A percentile compares a stretch with the other conserved stretches of the same genome.
Conservation (phyloP, 805 yeast genomes). For the Kazachstania viticola region DNA sequence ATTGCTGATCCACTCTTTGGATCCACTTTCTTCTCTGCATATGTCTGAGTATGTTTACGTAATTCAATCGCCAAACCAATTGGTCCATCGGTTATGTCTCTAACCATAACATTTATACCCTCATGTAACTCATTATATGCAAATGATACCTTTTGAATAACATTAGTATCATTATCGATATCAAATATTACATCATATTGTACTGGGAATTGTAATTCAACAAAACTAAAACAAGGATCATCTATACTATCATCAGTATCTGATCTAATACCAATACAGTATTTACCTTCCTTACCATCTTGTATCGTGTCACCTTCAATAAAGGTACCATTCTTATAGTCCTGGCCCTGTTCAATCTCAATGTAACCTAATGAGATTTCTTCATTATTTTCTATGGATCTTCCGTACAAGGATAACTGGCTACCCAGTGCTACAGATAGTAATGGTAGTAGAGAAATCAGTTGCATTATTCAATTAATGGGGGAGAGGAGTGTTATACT, state of each 20-base stretch:
- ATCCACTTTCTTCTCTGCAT: conserved; percentile 18
- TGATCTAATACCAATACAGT: conserved; percentile 15
- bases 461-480: too few relatives aligned
- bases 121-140: conserved; percentile 6
- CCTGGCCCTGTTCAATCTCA: too few relatives aligned
- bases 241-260: conserved; percentile 3
- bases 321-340: too few relatives aligned
- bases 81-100: conserved; percentile 12
- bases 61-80: conserved; percentile 14
- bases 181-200: conserved; percentile 16
- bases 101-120: conserved; percentile 11
- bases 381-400: background rate
- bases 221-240: conserved; percentile 16
- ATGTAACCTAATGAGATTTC: background rate
- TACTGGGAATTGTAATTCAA: conserved; percentile 14
- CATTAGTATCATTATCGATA: conserved; percentile 5
- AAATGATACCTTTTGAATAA: conserved; percentile 14
- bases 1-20: conserved; percentile 3
- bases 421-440: background rate
- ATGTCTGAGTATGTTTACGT: conserved; percentile 23
- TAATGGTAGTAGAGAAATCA: background rate
- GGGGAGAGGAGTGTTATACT: too few relatives aligned
- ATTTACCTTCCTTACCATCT: conserved; percentile 2
- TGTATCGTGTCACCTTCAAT: too few relatives aligned
- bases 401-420: background rate